These are phyloP conservation scores for Microdochium paspali DNA, from an alignment of 2,329 filamentous ascomycete species.

Conservation along the genomic window DNA sequence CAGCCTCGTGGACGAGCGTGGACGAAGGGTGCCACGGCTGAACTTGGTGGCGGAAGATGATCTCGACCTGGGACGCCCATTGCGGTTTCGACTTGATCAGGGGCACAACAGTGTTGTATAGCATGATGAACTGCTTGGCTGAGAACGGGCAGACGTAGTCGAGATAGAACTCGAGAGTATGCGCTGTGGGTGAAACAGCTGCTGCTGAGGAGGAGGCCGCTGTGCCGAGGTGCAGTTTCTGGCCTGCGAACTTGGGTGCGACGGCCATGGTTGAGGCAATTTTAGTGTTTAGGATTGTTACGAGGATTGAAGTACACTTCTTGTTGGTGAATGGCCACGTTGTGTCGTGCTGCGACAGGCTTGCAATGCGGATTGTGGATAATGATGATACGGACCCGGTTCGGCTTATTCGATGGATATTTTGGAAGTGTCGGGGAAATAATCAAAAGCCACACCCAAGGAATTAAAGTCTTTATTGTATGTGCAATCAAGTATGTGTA, in stretches of 20 bases:
- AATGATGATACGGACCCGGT: no score
- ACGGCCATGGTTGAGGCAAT: constrained; percentile 56
- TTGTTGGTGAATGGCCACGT: no score
- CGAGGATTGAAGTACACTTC: no score
- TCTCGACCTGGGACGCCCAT: constrained; percentile 47
- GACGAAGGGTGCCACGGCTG: constrained; percentile 93
- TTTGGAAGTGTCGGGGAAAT: no score
- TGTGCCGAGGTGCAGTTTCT: constrained; percentile 47
- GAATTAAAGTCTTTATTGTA: no score
- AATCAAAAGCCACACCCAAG: no score
- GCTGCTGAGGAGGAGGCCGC: constrained; percentile 20
- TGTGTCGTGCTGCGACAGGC: no score
- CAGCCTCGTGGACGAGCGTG: constrained; percentile 75
- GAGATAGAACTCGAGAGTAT: constrained; percentile 61
- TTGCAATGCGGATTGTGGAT: no score
- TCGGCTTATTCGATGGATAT: not conserved
- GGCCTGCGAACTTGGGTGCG: constrained; percentile 67
- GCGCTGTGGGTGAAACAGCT: constrained; percentile 33
- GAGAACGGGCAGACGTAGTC: constrained; percentile 82
- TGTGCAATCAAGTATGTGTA: no score
- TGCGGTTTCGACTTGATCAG: constrained; percentile 51
- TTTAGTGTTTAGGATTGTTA: not conserved
- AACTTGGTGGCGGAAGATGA: constrained; percentile 85
- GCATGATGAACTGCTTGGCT: constrained; percentile 64
- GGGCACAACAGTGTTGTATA: constrained; percentile 58